Base-by-base conservation (phyloP, 441 rosid species). In the Corymbia citriodora region DNA sequence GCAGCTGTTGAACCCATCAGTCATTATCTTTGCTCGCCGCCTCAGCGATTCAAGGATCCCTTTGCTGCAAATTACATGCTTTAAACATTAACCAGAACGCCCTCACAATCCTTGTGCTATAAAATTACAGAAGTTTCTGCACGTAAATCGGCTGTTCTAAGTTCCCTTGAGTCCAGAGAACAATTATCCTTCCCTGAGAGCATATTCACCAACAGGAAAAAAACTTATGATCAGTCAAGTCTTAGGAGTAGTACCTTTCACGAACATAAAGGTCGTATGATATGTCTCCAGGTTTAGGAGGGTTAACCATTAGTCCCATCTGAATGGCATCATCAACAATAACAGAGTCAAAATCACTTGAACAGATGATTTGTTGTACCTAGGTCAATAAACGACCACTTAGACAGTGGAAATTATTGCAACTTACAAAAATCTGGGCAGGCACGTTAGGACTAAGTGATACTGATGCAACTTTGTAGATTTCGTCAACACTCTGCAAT, bases 1-100 rank as follows among this genome's bases (percentile, higher is more conserved):
- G 96, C 99, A 97, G 96, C 97, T 96, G 95, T 98, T 98, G 94
- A 98, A 98, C 92, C 99, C 99, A 87, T 98, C 99, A 61, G 99
- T 98, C 99, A 98, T 98, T 40, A 98, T 90, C 91, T 90, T 95
- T 74, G 99, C 99, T 92, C 99, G 97, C 93, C 96, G 95, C 92
- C 98, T 96, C 91, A 98, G 94, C 4, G 99, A 98, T 92, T 97
- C 97, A 89, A 98, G 95, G 91, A 97, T 94, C 88, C 99, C 99
- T 93, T 96, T 95, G 96, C 99, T 98, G 92, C 92, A 81, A 81
- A 81, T 25, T 13, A 81, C 86, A 81, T 0, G 53, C n/a, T 81
- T 81, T 45, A 81, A 45, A 48, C 53, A 48, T 81, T 81, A 81
- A 74, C 85, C 50, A 40, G 85, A 74, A 74, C 52, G 29, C 85